These are phyloP conservation scores for Cupressus sempervirens DNA, from an alignment of 75 land plant genomes.

Conservation along the genomic window DNA sequence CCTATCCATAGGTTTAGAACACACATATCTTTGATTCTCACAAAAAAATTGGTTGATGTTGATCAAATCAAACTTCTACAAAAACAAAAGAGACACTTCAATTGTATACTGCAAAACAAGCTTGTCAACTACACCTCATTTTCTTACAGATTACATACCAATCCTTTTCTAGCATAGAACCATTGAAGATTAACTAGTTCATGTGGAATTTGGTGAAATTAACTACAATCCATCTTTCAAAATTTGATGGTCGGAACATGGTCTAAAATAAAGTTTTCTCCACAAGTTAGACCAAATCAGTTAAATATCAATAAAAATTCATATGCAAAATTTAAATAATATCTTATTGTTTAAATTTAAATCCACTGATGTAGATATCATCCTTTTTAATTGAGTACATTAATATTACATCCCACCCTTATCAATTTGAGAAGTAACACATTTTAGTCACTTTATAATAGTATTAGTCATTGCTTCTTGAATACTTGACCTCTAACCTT, in stretches of 20 bases:
- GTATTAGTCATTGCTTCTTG: no score
- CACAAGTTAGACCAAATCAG: neutral
- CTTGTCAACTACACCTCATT: neutral
- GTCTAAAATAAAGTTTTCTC: no score
- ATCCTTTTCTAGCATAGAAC: conserved; percentile 28
- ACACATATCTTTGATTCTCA: conserved; percentile 37
- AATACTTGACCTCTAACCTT: no score
- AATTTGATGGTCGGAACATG: conserved; percentile 25
- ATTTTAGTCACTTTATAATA: no score
- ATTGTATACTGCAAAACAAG: no score
- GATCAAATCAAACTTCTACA: neutral
- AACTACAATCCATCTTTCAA: conserved; percentile 64
- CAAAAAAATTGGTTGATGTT: conserved; percentile 42
- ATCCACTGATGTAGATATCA: no score
- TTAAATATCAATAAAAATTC: neutral
- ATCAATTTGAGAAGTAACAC: no score
- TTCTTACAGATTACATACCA: conserved; percentile 19
- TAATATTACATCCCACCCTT: no score
- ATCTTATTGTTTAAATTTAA: no score
- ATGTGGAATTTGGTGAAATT: conserved; percentile 53
- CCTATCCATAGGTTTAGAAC: conserved; percentile 49
- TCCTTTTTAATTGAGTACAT: no score
- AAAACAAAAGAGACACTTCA: conserved; percentile 3
- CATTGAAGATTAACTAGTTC: conserved; percentile 10
- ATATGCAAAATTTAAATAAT: no score